Conservation (phyloP, 768 basidiomycete genomes). For the Mycena chlorophos region DNA sequence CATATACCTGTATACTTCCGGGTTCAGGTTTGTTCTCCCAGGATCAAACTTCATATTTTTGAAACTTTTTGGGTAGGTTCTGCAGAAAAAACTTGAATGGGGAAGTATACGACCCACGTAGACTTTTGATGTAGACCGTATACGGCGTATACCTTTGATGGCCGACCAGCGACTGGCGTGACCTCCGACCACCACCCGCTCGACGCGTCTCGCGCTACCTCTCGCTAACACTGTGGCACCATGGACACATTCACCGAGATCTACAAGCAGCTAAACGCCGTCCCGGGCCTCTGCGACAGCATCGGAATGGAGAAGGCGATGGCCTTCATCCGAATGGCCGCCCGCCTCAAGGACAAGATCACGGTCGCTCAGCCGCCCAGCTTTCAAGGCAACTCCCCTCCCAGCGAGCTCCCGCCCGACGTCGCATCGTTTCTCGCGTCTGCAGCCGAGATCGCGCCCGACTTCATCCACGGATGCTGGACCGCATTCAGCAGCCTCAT, state of each 20-base stretch:
- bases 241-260: conserved; percentile 1
- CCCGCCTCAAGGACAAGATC: background rate
- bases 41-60: too few species aligned
- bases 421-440: background rate
- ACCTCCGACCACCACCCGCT: too few species aligned
- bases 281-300: background rate
- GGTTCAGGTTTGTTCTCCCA: background rate
- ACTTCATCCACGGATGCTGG: background rate
- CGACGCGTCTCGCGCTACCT: too few species aligned
- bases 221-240: too few species aligned
- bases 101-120: background rate
- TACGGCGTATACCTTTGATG: background rate
- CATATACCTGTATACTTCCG: background rate
- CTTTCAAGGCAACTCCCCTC: background rate
- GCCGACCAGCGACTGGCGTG: too few species aligned
- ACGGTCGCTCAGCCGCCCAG: background rate
- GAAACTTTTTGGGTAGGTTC: too few species aligned
- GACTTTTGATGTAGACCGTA: too few species aligned
- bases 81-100: background rate
- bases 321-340: background rate
- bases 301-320: conserved; percentile 1
- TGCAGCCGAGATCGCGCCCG: background rate
- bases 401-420: background rate
- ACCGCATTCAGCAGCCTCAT: background rate
- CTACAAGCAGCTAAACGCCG: background rate